Base-by-base conservation (phyloP, 257 asterid species). In the Solanum ossicruentum region DNA sequence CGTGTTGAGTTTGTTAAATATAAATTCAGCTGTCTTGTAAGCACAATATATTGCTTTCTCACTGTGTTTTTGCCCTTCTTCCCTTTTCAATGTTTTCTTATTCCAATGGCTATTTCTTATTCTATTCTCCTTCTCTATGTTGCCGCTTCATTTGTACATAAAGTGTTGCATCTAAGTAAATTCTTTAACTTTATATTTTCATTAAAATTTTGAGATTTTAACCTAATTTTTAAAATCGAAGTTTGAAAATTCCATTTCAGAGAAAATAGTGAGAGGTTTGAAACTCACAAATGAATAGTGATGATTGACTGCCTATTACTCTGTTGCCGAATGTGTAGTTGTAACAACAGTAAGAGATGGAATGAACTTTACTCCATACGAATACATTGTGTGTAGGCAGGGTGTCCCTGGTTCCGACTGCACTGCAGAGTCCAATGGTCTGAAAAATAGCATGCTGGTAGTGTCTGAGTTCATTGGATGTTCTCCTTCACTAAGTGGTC, bases 381-480 rank as follows among this genome's bases (percentile, higher is more conserved):
- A 88, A 66, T 91, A 91, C 67, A 73, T 89, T 6, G 89, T 89
- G 11, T 86, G 92, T 84, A 84, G 93, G 83, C 92, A 91, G 80
- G 92, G 93, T n/a, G 85, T 71, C 63, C 72, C 89, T 10, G 92
- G 87, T 13, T 20, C 60, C 3, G 91, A 86, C 21, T 71, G 85
- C 32, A 60, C 67, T 73, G 69, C 88, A 57, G 89, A 85, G 8
- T 66, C 88, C n/a, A 69, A 55, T 61, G 87, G 84, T 81, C 85
- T 88, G 52, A 85, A 82, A 55, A 91, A 87, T 84, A 91, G 93
- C 83, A 89, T 91, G 92, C 82, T 91, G 43, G 90, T 91, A 15
- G 92, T 91, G 60, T 91, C 93, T 5, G 93, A 91, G 84, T 91
- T 91, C 81, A 89, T 91, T 83, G 93, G 93, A 20, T 91, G 93